Conservation (phyloP, 257 asterid species). For the Phtheirospermum japonicum region DNA sequence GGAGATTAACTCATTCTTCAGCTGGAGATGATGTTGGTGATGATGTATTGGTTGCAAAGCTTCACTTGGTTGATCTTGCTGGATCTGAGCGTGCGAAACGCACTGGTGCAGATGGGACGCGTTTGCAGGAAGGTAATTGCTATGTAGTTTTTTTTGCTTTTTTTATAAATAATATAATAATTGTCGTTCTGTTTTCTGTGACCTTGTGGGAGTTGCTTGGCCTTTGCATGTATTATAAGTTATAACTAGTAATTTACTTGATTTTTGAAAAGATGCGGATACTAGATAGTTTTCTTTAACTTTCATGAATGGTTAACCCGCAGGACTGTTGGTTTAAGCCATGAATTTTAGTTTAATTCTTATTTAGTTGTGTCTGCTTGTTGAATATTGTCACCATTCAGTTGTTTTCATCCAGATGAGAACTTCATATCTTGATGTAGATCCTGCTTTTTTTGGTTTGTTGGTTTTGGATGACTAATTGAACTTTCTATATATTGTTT, state of each 20-base stretch:
- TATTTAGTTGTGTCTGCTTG: not conserved
- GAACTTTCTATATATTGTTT: slow-evolving; percentile 14
- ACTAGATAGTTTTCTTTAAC: not conserved
- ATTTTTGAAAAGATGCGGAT: not conserved
- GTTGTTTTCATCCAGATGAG: not conserved
- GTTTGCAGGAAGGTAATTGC: slow-evolving; percentile 84
- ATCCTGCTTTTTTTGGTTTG: not conserved
- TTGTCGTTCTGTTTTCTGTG: slow-evolving; percentile 5
- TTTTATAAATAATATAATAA: not conserved
- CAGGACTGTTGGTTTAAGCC: not conserved
- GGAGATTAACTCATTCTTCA: slow-evolving; percentile 42
- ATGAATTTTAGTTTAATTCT: not conserved
- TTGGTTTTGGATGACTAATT: slow-evolving; percentile 11
- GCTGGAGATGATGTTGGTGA: slow-evolving; percentile 62
- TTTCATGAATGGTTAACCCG: not conserved
- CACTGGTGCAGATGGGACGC: slow-evolving; percentile 96
- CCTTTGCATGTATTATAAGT: not conserved
- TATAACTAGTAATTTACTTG: not conserved
- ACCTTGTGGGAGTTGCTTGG: not conserved
- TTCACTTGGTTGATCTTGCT: slow-evolving; percentile 95
- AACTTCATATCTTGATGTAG: not conserved
- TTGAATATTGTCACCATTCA: not conserved
- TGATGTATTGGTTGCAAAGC: slow-evolving; percentile 83
- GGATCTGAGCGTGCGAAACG: slow-evolving; percentile 98
- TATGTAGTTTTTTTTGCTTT: slow-evolving; percentile 9